Conservation (phyloP, 2,329 filamentous ascomycete species). For the Ustilaginoidea virens region DNA sequence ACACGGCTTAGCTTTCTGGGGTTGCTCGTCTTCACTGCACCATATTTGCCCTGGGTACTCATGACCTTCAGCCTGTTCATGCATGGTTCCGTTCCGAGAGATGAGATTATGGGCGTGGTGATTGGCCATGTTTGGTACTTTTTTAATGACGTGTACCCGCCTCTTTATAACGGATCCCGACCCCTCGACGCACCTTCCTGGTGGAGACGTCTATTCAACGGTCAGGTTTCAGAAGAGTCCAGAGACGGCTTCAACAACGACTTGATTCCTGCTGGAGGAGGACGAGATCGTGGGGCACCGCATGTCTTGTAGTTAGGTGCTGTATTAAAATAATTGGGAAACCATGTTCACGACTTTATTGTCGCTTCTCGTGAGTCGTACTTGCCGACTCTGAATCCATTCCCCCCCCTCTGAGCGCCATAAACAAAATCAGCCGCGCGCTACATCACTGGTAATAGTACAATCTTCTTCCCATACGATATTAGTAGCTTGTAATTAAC, state of each 20-base stretch:
- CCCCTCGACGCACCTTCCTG: conserved; percentile 80
- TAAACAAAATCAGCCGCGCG: too few species aligned
- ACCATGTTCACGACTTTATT: too few species aligned
- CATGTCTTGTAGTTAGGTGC: conserved; percentile 1
- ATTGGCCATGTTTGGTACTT: conserved; percentile 98
- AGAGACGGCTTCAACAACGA: conserved; percentile 44
- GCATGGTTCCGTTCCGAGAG: conserved; percentile 79
- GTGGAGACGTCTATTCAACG: conserved; percentile 77
- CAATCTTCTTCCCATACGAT: too few species aligned
- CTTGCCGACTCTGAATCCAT: too few species aligned
- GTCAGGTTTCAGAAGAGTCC: conserved; percentile 30
- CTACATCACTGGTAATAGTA: too few species aligned
- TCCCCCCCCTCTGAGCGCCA: too few species aligned
- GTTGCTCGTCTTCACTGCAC: conserved; percentile 78
- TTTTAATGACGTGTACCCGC: conserved; percentile 91
- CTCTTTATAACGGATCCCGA: conserved; percentile 67
- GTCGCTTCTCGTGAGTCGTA: too few species aligned
- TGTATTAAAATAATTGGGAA: too few species aligned
- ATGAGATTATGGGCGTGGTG: conserved; percentile 88
- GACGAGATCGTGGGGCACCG: conserved; percentile 9
- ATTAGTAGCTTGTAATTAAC: too few species aligned
- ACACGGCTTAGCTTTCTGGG: conserved; percentile 81
- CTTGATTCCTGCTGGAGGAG: conserved; percentile 39
- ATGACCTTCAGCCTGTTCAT: conserved; percentile 87
- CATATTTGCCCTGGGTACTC: conserved; percentile 90